phyloP scores from a whole-genome alignment of 192 early-diverging fungal genomes.

The Coemansia sp. region DNA sequence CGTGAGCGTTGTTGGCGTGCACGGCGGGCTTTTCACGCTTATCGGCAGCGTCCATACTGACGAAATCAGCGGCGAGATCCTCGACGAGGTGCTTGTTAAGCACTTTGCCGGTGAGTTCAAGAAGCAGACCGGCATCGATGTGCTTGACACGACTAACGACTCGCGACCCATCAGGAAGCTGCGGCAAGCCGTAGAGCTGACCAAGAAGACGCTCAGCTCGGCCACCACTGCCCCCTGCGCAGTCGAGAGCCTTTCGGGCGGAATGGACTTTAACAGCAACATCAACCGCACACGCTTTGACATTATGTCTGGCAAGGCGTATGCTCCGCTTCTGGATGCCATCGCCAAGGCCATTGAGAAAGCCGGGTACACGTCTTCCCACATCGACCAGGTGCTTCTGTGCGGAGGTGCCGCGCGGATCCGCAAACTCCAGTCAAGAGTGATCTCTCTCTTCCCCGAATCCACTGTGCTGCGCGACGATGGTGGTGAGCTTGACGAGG shows the following conservation, averaged over 20 bases:
- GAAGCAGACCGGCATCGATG: slow-evolving; percentile 79
- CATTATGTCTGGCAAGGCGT: slow-evolving; percentile 78
- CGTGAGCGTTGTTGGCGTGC: slow-evolving; percentile 73
- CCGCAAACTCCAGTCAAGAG: slow-evolving; percentile 78
- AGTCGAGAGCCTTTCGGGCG: slow-evolving; percentile 89
- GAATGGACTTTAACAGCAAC: slow-evolving; percentile 82
- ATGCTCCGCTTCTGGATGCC: slow-evolving; percentile 64
- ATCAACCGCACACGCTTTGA: slow-evolving; percentile 91
- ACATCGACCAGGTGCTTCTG: slow-evolving; percentile 87
- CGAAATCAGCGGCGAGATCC: slow-evolving; percentile 78
- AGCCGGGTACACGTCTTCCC: slow-evolving; percentile 64
- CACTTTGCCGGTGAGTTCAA: slow-evolving; percentile 88
- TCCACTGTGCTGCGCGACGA: slow-evolving; percentile 63
- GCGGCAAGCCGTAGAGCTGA: slow-evolving; percentile 79
- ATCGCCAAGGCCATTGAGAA: slow-evolving; percentile 69
- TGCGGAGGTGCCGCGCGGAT: slow-evolving; percentile 87
- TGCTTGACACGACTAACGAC: slow-evolving; percentile 59
- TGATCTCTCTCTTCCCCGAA: slow-evolving; percentile 74
- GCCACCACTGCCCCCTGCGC: slow-evolving; percentile 83
- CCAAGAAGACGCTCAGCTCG: slow-evolving; percentile 86
- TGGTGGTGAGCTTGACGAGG: slow-evolving; percentile 92
- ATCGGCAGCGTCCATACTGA: slow-evolving; percentile 74
- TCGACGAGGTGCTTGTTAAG: slow-evolving; percentile 81
- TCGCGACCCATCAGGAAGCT: slow-evolving; percentile 81
- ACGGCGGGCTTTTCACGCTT: slow-evolving; percentile 83